Evolutionary conservation across 1,139 yeast species (phyloP).

Genomic region (Geotrichum histeridarum): DNA sequence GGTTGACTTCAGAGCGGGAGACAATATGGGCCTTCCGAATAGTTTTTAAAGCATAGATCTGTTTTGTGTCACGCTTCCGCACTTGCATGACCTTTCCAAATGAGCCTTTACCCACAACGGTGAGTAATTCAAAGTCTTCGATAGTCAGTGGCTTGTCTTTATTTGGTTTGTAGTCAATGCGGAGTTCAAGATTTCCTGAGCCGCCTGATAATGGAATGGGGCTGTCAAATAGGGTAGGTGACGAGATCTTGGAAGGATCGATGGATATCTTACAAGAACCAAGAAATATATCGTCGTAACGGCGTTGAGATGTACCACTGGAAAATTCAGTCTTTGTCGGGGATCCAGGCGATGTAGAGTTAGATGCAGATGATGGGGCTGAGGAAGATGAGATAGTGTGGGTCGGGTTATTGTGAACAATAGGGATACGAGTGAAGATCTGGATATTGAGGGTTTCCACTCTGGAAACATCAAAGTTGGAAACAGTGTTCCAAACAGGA

Average conservation of each 20-base stretch:
- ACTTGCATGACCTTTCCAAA: constrained; percentile 99
- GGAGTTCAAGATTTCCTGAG: constrained; percentile 47
- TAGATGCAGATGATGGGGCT: not conserved
- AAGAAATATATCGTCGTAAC: constrained; percentile 35
- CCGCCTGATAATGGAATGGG: constrained; percentile 33
- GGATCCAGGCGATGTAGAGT: not conserved
- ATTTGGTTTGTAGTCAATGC: constrained; percentile 71
- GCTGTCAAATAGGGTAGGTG: constrained; percentile 15
- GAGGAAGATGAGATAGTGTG: not conserved
- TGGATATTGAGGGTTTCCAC: constrained; percentile 56
- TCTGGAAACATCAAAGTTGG: constrained; percentile 86
- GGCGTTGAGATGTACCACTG: constrained; percentile 7
- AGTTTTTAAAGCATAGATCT: constrained; percentile 89
- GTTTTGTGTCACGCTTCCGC: constrained; percentile 87
- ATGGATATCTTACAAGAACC: constrained; percentile 36
- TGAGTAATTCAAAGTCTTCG: constrained; percentile 86
- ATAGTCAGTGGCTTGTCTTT: constrained; percentile 64
- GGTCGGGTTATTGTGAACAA: constrained; percentile 25
- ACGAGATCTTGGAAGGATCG: constrained; percentile 16
- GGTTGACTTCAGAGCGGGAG: constrained; percentile 90
- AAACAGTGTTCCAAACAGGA: constrained; percentile 79
- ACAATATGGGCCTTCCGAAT: constrained; percentile 91
- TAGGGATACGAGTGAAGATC: constrained; percentile 68
- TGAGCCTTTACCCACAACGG: constrained; percentile 95
- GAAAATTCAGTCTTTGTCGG: not conserved